Percentiles rank a stretch among this genome's conserved stretches.
phyloP scores from a whole-genome alignment of 305 asterid genomes.

The Nicotiana rustica region DNA sequence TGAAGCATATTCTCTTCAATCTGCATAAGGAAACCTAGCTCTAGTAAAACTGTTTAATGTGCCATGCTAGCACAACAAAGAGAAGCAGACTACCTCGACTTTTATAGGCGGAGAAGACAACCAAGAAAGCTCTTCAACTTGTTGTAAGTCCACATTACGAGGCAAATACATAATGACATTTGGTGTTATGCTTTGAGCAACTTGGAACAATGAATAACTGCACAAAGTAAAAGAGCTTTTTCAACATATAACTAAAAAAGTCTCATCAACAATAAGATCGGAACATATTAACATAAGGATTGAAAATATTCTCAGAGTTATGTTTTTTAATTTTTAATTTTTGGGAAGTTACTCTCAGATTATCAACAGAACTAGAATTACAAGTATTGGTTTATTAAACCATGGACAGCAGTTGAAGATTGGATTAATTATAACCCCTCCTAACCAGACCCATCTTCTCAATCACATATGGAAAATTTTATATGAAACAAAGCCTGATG shows the following conservation, averaged over 20 bases:
- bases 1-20: conserved; percentile 68
- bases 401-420: neutral
- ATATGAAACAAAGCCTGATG: neutral
- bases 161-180: conserved; percentile 86
- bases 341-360: neutral
- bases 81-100: conserved; percentile 52
- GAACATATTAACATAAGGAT: neutral
- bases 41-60: neutral
- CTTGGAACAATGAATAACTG: conserved; percentile 81
- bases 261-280: neutral
- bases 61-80: neutral
- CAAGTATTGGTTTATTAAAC: neutral
- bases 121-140: conserved; percentile 67
- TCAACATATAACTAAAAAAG: neutral
- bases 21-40: conserved; percentile 46
- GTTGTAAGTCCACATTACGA: conserved; percentile 67
- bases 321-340: too few relatives aligned
- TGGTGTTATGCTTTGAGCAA: conserved; percentile 73
- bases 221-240: conserved; percentile 33
- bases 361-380: neutral
- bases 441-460: conserved; percentile 4
- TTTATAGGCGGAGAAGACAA: conserved; percentile 85
- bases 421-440: conserved; percentile 8
- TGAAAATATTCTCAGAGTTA: neutral
- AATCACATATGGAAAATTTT: neutral